Percentiles rank a stretch among this genome's conserved stretches.
Conservation (phyloP, 306 rosid species). For the Quercus agrifolia region DNA sequence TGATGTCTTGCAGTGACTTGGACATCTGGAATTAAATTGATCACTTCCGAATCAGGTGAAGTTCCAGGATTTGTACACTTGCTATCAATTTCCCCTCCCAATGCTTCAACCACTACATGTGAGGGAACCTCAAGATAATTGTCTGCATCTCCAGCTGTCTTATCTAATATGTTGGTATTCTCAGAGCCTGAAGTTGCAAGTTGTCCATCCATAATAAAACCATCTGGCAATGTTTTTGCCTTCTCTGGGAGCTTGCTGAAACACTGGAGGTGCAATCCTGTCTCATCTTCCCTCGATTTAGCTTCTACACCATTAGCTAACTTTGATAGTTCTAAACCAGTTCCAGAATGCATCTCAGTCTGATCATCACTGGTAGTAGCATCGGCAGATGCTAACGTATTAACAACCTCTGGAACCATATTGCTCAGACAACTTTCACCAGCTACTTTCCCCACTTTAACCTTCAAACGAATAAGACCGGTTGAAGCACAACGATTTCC, state of each 20-base stretch:
- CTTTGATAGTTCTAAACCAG: constrained; percentile 37
- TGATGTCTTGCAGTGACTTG: constrained; percentile 53
- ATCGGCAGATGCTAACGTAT: constrained; percentile 40
- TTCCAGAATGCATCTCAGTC: constrained; percentile 21
- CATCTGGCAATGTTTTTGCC: constrained; percentile 24
- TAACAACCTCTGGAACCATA: constrained; percentile 48
- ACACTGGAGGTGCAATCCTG: constrained; percentile 30
- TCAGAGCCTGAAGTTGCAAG: constrained; percentile 44
- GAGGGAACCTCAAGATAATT: constrained; percentile 39
- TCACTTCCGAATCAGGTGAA: constrained; percentile 98
- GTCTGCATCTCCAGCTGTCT: constrained; percentile 38
- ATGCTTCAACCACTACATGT: constrained; percentile 40
- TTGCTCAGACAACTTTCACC: constrained; percentile 43
- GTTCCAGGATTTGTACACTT: constrained; percentile 84
- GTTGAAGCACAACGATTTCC: constrained; percentile 37
- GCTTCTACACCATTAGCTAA: constrained; percentile 31
- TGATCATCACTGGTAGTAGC: constrained; percentile 18
- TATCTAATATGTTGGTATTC: constrained; percentile 34
- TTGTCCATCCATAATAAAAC: constrained; percentile 39
- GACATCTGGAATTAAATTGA: constrained; percentile 62
- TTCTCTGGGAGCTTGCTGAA: constrained; percentile 32
- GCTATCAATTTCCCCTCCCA: constrained; percentile 42
- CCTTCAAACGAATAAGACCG: constrained; percentile 71
- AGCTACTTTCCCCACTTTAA: constrained; percentile 63
- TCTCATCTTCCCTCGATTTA: constrained; percentile 29